These are phyloP conservation scores for Cytidiella melzeri DNA, from an alignment of 768 basidiomycete genomes.

Conservation along the genomic window DNA sequence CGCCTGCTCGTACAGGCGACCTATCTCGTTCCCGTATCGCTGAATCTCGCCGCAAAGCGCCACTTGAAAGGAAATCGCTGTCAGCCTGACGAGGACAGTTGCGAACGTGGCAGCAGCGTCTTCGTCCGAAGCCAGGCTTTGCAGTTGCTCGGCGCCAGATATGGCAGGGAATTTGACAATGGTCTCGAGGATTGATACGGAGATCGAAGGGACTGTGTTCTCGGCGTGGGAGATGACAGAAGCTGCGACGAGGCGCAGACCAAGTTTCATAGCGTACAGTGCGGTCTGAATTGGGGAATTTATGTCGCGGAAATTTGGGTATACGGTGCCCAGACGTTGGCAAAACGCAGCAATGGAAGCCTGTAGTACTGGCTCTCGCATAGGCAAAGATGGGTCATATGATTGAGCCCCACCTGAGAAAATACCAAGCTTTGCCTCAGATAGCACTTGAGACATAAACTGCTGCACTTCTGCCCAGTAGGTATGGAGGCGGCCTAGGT, in stretches of 20 bases:
- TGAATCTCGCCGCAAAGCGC: slow-evolving; percentile 33
- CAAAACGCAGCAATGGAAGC: slow-evolving; percentile 73
- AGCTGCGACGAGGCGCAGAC: slow-evolving; percentile 50
- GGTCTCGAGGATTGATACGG: slow-evolving; percentile 29
- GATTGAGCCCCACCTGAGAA: slow-evolving; percentile 36
- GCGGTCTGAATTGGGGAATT: slow-evolving; percentile 59
- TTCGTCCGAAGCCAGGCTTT: slow-evolving; percentile 16
- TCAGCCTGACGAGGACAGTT: slow-evolving; percentile 41
- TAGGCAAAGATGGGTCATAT: slow-evolving; percentile 31
- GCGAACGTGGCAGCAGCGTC: slow-evolving; percentile 30
- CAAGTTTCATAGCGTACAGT: slow-evolving; percentile 61
- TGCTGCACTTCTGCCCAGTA: slow-evolving; percentile 77
- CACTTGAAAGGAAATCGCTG: slow-evolving; percentile 40
- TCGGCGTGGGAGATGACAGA: slow-evolving; percentile 1
- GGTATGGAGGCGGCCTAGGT: slow-evolving; percentile 45
- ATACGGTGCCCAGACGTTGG: slow-evolving; percentile 62
- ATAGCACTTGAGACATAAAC: slow-evolving; percentile 58
- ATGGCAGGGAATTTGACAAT: slow-evolving; percentile 45
- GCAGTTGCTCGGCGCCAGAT: slow-evolving; percentile 33
- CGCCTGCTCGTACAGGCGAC: slow-evolving; percentile 58
- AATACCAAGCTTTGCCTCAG: slow-evolving; percentile 40
- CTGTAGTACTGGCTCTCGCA: slow-evolving; percentile 70
- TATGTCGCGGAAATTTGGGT: slow-evolving; percentile 70
- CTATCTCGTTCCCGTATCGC: slow-evolving; percentile 32
- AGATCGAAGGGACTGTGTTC: slow-evolving; percentile 19